Evolutionary conservation across 306 rosid genomes (phyloP).

Genomic region (Begonia masoniana): DNA sequence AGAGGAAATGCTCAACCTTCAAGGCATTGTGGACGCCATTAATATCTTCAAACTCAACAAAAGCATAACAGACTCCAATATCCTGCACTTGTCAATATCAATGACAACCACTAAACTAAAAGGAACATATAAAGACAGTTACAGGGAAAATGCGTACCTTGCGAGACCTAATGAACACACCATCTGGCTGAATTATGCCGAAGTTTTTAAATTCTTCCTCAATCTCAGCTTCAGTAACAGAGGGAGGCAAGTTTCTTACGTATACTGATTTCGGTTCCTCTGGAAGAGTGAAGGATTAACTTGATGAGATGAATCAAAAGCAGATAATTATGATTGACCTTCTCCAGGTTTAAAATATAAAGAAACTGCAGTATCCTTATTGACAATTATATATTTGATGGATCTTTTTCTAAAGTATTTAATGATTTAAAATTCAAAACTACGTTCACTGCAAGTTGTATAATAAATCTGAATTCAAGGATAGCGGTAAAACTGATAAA

Average conservation of each 20-base stretch:
- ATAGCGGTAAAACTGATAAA: too few relatives aligned
- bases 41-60: conserved; percentile 91
- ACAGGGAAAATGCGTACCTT: conserved; percentile 32
- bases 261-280: conserved; percentile 89
- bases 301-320: neutral
- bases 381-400: too few relatives aligned
- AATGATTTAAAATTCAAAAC: too few relatives aligned
- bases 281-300: conserved; percentile 14
- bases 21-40: conserved; percentile 72
- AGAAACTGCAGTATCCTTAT: neutral
- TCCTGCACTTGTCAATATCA: conserved; percentile 41
- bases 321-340: neutral
- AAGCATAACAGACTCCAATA: conserved; percentile 89
- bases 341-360: neutral
- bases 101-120: conserved; percentile 10
- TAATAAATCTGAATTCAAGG: too few relatives aligned
- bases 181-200: conserved; percentile 27
- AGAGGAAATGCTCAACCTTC: conserved; percentile 32
- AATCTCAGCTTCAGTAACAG: conserved; percentile 28
- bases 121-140: neutral
- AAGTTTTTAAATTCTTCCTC: conserved; percentile 55
- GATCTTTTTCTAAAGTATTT: too few relatives aligned
- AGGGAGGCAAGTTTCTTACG: conserved; percentile 75
- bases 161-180: conserved; percentile 62
- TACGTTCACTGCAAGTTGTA: too few relatives aligned